Conservation (phyloP, 2,329 filamentous ascomycete genomes). For the Fusarium bulbicola region DNA sequence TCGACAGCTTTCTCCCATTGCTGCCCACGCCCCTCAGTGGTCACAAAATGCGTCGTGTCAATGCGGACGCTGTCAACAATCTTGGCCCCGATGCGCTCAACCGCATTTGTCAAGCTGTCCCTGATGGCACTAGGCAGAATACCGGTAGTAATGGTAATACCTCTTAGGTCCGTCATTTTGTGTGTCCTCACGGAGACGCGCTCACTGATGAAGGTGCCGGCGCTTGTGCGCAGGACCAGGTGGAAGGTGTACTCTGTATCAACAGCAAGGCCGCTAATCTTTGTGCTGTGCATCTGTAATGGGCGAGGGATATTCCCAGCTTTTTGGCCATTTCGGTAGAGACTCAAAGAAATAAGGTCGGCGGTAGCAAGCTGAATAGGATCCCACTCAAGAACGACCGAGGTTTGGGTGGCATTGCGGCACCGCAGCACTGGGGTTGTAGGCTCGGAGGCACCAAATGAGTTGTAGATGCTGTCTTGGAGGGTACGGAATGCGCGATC, state of each 20-base stretch:
- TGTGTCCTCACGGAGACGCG: slow-evolving; percentile 89
- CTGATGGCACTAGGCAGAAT: slow-evolving; percentile 78
- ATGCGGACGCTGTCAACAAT: slow-evolving; percentile 90
- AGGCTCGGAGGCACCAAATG: slow-evolving; percentile 85
- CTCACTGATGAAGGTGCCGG: slow-evolving; percentile 86
- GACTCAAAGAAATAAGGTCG: slow-evolving; percentile 85
- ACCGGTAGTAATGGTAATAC: slow-evolving; percentile 93
- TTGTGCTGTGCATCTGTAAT: slow-evolving; percentile 89
- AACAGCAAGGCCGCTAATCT: slow-evolving; percentile 95
- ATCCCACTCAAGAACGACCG: slow-evolving; percentile 97
- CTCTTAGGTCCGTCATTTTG: slow-evolving; percentile 97
- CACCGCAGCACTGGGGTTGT: slow-evolving; percentile 82
- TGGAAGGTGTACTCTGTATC: slow-evolving; percentile 97
- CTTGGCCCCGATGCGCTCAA: slow-evolving; percentile 92
- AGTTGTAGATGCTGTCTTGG: slow-evolving; percentile 87
- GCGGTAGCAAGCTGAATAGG: slow-evolving; percentile 92
- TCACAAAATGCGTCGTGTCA: slow-evolving; percentile 98
- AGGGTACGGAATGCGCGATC: slow-evolving; percentile 81
- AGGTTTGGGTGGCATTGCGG: slow-evolving; percentile 98
- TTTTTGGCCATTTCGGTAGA: slow-evolving; percentile 97
- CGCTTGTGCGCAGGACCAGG: slow-evolving; percentile 87
- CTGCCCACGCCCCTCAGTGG: slow-evolving; percentile 87
- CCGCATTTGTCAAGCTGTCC: slow-evolving; percentile 77
- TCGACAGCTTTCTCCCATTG: slow-evolving; percentile 97
- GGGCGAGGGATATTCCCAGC: slow-evolving; percentile 93